A percentile compares a stretch with the other conserved stretches of the same genome.
These are phyloP conservation scores for Ogataea chonburiensis DNA, from an alignment of 805 yeast species.

Conservation along the genomic window DNA sequence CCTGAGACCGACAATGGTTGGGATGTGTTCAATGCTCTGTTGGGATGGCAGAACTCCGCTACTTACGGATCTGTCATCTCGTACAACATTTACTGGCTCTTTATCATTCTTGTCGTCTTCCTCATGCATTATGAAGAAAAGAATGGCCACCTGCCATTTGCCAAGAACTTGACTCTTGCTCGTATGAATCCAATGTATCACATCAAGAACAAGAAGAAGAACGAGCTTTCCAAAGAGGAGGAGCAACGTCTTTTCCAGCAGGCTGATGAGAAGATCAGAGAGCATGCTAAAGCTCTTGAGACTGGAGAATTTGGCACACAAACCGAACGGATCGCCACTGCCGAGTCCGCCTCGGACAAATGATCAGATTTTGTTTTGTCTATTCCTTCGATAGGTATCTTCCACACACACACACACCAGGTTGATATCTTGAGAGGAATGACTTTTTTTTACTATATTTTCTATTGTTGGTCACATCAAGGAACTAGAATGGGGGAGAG, in stretches of 20 bases:
- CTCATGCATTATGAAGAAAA: conserved; percentile 83
- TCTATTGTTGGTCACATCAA: conserved; percentile 7
- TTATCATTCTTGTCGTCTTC: conserved; percentile 50
- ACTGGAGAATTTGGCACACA: conserved; percentile 1
- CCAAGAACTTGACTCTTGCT: conserved; percentile 45
- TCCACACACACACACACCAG: conserved; percentile 18
- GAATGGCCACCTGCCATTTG: conserved; percentile 75
- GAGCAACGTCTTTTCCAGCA: conserved; percentile 49
- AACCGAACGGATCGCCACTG: no score
- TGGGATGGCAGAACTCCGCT: conserved; percentile 98
- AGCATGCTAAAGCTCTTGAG: conserved; percentile 17
- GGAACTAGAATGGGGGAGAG: conserved; percentile 24
- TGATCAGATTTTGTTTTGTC: conserved; percentile 1
- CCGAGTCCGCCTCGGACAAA: no score
- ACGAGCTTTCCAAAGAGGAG: conserved; percentile 53
- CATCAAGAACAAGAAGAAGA: conserved; percentile 65
- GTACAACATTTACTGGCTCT: conserved; percentile 87
- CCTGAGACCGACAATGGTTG: conserved; percentile 91
- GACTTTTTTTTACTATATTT: not conserved
- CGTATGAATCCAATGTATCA: conserved; percentile 71
- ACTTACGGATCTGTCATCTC: conserved; percentile 88
- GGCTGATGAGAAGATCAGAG: conserved; percentile 34
- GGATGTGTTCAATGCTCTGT: conserved; percentile 91
- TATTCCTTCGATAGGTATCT: no score
- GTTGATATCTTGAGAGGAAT: conserved; percentile 3